Evolutionary conservation across 2,329 filamentous ascomycete genomes (phyloP).

Genomic region (Periconia sp.): DNA sequence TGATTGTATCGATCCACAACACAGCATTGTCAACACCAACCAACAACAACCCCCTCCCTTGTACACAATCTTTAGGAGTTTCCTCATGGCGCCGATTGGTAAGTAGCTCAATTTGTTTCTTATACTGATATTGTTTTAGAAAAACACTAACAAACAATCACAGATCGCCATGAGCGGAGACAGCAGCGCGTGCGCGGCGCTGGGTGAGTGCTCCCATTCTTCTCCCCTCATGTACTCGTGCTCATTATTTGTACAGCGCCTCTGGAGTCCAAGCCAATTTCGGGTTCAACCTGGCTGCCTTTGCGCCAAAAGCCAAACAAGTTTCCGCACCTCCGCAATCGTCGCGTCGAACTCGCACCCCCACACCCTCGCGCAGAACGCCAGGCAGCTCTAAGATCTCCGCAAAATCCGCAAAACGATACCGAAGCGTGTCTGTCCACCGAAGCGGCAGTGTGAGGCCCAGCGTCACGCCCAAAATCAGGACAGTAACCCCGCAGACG

Average conservation of each 20-base stretch:
- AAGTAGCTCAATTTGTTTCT: not conserved
- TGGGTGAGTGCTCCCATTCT: constrained; percentile 49
- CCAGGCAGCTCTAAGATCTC: constrained; percentile 23
- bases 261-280: constrained; percentile 54
- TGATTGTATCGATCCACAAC: not conserved
- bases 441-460: constrained; percentile 21
- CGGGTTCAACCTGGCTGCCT: constrained; percentile 44
- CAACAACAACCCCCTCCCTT: constrained; percentile 1
- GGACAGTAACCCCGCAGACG: constrained; percentile 28
- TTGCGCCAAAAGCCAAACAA: constrained; percentile 27
- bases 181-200: constrained; percentile 61
- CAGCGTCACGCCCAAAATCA: constrained; percentile 17
- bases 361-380: constrained; percentile 17
- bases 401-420: constrained; percentile 26
- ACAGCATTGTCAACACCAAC: not conserved
- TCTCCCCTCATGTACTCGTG: constrained; percentile 19
- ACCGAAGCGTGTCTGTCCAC: constrained; percentile 32
- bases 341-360: constrained; percentile 19
- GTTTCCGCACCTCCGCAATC: constrained; percentile 28
- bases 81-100: constrained; percentile 38
- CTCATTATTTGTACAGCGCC: constrained; percentile 37
- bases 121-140: not conserved
- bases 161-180: constrained; percentile 57
- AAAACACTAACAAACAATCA: not conserved
- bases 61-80: constrained; percentile 7